These are phyloP conservation scores for Saccharomycopsis capsularis DNA, from an alignment of 805 yeast genomes.

Conservation along the genomic window DNA sequence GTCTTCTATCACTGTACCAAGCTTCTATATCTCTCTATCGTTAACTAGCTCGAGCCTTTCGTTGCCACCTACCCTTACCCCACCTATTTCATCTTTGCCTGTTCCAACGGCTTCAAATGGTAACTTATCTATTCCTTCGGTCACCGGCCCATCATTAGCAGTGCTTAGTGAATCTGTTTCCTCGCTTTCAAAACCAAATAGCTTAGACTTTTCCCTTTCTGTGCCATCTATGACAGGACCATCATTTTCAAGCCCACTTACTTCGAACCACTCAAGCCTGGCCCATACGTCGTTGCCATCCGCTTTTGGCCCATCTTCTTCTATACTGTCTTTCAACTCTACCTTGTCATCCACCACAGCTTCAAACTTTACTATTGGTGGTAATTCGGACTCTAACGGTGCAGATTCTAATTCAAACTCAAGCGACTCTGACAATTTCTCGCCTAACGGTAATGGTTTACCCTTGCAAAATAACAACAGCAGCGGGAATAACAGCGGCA, in stretches of 20 bases:
- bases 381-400: neutral
- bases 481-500: neutral
- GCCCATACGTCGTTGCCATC: neutral
- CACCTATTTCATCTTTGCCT: neutral
- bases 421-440: neutral
- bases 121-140: neutral
- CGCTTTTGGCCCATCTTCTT: neutral
- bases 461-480: neutral
- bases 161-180: neutral
- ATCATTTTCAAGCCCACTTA: neutral
- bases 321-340: neutral
- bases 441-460: neutral
- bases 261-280: neutral
- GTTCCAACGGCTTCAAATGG: neutral
- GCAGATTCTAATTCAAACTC: slow-evolving; percentile 7
- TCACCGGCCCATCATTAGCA: neutral
- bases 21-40: neutral
- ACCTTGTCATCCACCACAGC: neutral
- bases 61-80: too few relatives aligned
- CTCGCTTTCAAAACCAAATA: neutral
- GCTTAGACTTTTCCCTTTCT: neutral
- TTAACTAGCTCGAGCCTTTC: too few relatives aligned
- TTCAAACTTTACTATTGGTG: neutral
- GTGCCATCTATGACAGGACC: neutral
- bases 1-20: too few relatives aligned